Percentiles rank a stretch among this genome's conserved stretches.
These are phyloP conservation scores for Hymenotorrendiella dingleyae DNA, from an alignment of 2,329 filamentous ascomycete genomes.

Conservation along the genomic window DNA sequence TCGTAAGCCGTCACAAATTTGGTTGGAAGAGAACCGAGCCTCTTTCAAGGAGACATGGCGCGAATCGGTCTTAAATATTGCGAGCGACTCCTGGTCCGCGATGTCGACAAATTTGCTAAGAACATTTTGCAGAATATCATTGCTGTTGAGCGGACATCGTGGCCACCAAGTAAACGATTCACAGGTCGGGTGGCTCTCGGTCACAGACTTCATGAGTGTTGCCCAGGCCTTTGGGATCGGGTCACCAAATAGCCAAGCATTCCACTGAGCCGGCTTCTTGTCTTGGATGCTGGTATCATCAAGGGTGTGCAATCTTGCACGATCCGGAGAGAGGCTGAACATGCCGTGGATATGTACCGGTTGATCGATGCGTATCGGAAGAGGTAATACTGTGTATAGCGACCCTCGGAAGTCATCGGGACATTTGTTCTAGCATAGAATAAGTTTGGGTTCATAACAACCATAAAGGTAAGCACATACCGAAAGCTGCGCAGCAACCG, in stretches of 20 bases:
- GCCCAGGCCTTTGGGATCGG: constrained; percentile 26
- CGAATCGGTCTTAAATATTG: no score
- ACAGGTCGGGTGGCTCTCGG: background rate
- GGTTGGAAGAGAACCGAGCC: no score
- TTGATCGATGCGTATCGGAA: constrained; percentile 29
- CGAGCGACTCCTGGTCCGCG: no score
- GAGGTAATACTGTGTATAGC: constrained; percentile 31
- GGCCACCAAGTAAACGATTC: constrained; percentile 19
- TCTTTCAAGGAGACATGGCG: no score
- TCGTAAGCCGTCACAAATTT: no score
- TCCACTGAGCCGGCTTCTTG: constrained; percentile 26
- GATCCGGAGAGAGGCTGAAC: constrained; percentile 31
- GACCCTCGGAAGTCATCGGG: constrained; percentile 14
- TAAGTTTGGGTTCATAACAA: background rate
- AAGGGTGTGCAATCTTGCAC: constrained; percentile 25
- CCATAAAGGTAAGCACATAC: constrained; percentile 10
- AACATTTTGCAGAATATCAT: no score
- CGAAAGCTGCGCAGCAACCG: constrained; percentile 27
- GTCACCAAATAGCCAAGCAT: constrained; percentile 25
- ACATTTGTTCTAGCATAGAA: background rate
- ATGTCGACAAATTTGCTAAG: no score
- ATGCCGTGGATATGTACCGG: constrained; percentile 33
- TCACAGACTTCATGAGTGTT: constrained; percentile 13
- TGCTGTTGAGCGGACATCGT: background rate
- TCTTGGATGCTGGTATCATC: constrained; percentile 22